phyloP scores from a whole-genome alignment of 768 basidiomycete genomes.

The Tulasnella sp. region DNA sequence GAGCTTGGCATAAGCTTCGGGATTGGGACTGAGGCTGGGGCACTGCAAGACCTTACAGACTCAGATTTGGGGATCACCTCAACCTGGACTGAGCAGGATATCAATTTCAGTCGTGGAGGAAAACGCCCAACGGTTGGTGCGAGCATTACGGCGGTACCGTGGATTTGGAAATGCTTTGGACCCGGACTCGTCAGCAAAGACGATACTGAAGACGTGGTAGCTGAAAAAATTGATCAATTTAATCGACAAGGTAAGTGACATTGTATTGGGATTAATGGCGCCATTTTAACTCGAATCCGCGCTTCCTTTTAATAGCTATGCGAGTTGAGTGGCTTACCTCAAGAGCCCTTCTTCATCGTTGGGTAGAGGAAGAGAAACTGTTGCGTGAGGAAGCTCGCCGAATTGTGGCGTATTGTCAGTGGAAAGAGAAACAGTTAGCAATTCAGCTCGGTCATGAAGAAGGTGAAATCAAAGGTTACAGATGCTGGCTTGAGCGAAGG shows the following conservation, averaged over 20 bases:
- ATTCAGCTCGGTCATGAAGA: not conserved
- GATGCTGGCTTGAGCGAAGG: not conserved
- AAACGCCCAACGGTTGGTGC: not conserved
- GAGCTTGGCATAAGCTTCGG: not conserved
- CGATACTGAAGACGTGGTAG: not conserved
- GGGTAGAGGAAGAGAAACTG: not conserved
- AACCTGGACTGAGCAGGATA: constrained; percentile 1
- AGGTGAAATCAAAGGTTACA: not conserved
- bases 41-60: not conserved
- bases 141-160: not conserved
- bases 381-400: not conserved
- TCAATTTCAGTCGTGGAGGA: not conserved
- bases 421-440: not conserved
- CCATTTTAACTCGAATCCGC: too few relatives aligned
- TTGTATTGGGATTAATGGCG: not conserved
- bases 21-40: not conserved
- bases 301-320: not conserved
- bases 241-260: not conserved
- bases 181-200: not conserved
- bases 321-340: not conserved
- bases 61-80: not conserved
- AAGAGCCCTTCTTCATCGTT: not conserved
- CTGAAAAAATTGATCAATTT: not conserved
- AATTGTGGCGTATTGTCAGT: not conserved
- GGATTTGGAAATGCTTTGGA: constrained; percentile 1